These are phyloP conservation scores for Triangularia verruculosa DNA, from an alignment of 2,329 filamentous ascomycete genomes.

Conservation along the genomic window DNA sequence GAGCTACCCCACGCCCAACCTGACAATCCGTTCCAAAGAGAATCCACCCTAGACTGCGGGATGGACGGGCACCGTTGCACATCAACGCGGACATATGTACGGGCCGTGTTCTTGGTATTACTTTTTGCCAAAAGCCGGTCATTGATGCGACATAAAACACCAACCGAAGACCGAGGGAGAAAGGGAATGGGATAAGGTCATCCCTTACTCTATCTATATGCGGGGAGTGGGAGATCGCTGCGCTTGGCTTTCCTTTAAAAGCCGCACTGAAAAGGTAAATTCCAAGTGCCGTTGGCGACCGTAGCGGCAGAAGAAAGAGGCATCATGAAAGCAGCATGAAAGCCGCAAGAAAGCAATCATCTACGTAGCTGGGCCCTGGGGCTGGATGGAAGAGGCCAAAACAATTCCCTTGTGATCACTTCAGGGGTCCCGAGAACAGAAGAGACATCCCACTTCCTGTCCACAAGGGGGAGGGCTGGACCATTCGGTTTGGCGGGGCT, in stretches of 20 bases:
- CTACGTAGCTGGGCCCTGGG: background rate
- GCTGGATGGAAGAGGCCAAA: background rate
- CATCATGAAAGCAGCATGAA: background rate
- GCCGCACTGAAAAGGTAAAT: background rate
- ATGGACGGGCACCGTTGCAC: background rate
- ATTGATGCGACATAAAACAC: background rate
- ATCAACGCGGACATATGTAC: background rate
- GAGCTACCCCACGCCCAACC: slow-evolving; percentile 11
- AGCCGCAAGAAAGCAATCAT: background rate
- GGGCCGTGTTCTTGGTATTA: background rate
- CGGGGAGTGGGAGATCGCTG: slow-evolving; percentile 1
- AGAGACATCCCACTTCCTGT: background rate
- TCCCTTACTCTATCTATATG: background rate
- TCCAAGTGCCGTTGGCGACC: background rate
- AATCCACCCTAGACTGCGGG: background rate
- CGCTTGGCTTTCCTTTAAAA: background rate
- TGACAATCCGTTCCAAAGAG: background rate
- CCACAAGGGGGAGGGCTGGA: slow-evolving; percentile 5
- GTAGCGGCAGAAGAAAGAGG: background rate
- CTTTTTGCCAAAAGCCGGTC: background rate
- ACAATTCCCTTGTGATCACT: slow-evolving; percentile 11
- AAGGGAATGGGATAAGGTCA: slow-evolving; percentile 3
- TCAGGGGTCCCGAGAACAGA: background rate
- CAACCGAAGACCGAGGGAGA: slow-evolving; percentile 2
- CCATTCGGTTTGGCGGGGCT: slow-evolving; percentile 4